phyloP scores from a whole-genome alignment of 2,329 filamentous ascomycete genomes.

The Arthroderma uncinatum region DNA sequence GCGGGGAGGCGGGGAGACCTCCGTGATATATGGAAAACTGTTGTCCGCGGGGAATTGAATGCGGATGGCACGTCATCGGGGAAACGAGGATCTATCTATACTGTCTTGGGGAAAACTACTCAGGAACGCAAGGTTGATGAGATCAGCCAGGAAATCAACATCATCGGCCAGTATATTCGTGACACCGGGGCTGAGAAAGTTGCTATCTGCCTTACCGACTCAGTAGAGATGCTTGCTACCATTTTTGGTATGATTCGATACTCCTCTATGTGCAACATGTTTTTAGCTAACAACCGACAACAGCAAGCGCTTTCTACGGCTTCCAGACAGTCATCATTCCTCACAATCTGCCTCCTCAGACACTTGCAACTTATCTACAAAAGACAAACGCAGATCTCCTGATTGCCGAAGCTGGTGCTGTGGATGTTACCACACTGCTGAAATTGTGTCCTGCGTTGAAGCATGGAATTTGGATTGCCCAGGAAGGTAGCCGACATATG shows the following conservation, averaged over 20 bases:
- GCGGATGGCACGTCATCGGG: constrained; percentile 51
- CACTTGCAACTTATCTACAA: constrained; percentile 60
- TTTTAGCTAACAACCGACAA: constrained; percentile 3
- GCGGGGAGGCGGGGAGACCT: constrained; percentile 77
- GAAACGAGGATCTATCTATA: constrained; percentile 60
- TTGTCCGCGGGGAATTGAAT: constrained; percentile 51
- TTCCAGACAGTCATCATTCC: constrained; percentile 76
- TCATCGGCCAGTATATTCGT: constrained; percentile 68
- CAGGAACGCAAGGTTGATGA: constrained; percentile 62
- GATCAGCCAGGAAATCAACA: constrained; percentile 73
- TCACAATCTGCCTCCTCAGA: constrained; percentile 61
- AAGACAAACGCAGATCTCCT: constrained; percentile 67
- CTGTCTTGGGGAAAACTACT: constrained; percentile 64
- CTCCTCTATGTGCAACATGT: not conserved
- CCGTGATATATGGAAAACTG: constrained; percentile 77
- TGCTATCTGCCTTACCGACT: constrained; percentile 87
- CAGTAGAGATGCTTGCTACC: constrained; percentile 69
- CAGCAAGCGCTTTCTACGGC: constrained; percentile 79
- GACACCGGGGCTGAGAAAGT: constrained; percentile 60
- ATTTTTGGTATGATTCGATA: constrained; percentile 51
- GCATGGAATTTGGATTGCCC: constrained; percentile 83
- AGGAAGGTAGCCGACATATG: constrained; percentile 80
- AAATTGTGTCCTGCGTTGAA: constrained; percentile 59
- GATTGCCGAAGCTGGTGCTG: constrained; percentile 72
- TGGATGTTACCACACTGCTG: constrained; percentile 65